Evolutionary conservation across 306 rosid genomes (phyloP).

Genomic region (Casuarina equisetifolia): DNA sequence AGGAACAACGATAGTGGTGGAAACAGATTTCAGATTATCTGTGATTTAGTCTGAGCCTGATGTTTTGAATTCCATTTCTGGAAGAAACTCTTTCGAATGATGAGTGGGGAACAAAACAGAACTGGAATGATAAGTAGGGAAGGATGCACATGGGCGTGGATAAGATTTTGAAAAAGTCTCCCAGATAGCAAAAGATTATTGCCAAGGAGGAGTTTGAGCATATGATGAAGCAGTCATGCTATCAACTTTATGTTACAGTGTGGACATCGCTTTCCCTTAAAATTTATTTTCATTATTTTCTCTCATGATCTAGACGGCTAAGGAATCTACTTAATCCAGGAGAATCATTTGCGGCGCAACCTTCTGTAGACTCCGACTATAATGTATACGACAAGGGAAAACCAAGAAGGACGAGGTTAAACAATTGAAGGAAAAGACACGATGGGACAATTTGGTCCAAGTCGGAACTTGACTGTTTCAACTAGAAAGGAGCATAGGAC

Average conservation of each 20-base stretch:
- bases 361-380: too few species aligned
- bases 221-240: conserved; percentile 30
- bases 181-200: conserved; percentile 9
- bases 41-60: not conserved
- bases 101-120: conserved; percentile 28
- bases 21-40: not conserved
- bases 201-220: conserved; percentile 26
- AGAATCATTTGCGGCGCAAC: not conserved
- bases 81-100: conserved; percentile 8
- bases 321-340: not conserved
- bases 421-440: too few species aligned
- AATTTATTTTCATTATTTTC: not conserved
- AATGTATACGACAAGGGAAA: not conserved
- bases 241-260: conserved; percentile 21
- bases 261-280: not conserved
- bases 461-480: too few species aligned
- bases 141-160: conserved; percentile 47
- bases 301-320: conserved; percentile 5
- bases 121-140: conserved; percentile 28
- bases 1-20: not conserved
- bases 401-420: too few species aligned
- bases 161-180: conserved; percentile 12
- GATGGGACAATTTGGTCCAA: too few species aligned
- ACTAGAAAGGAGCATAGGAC: too few species aligned
- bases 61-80: not conserved